Evolutionary conservation across 768 basidiomycete genomes (phyloP), one percentile per base, ranked within the genome.

Genomic region (Termitomyces heimii): DNA sequence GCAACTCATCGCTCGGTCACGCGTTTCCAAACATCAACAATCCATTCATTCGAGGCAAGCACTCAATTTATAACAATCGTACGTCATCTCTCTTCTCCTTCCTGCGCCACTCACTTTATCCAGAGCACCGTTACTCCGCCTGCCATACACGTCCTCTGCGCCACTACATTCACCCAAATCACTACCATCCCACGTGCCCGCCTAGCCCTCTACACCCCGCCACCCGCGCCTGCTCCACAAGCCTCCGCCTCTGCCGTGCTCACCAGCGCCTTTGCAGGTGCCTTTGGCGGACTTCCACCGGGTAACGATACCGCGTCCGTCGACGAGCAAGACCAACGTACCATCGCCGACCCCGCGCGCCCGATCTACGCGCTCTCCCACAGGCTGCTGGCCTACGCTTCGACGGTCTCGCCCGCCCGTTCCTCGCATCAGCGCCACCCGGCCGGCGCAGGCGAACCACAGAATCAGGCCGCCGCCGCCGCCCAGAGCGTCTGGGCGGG

Each of bases 401-500:
- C 68, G 3, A 62, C 58, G 22, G 52, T 59, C 18, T 62, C 18
- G 35, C 47, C 10, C 4, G 6, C 14, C 2, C 22, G 4, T 18
- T 5, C 29, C 29, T 7, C 39, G 20, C 22, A 14, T 14, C 40
- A 3, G 13, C n/a, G n/a, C 18, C n/a, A n/a, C n/a, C n/a, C n/a
- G n/a, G n/a, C n/a, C n/a, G n/a, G n/a, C n/a, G n/a, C n/a, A n/a
- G n/a, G n/a, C n/a, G n/a, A n/a, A n/a, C n/a, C n/a, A n/a, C n/a
- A n/a, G n/a, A n/a, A n/a, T n/a, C n/a, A n/a, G n/a, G 16, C 35
- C 2, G 51, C 60, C 4, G 46, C 59, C 0, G 80, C 85, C 2
- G 85, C 86, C 22, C 84, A 82, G 32, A 80, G 75, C 24, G 76
- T 89, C 10, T 69, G 87, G 56, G 83, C 77, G 61, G 85, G 86